These are phyloP conservation scores for Wickerhamiella parazyma DNA, from an alignment of 805 yeast genomes.

Conservation along the genomic window DNA sequence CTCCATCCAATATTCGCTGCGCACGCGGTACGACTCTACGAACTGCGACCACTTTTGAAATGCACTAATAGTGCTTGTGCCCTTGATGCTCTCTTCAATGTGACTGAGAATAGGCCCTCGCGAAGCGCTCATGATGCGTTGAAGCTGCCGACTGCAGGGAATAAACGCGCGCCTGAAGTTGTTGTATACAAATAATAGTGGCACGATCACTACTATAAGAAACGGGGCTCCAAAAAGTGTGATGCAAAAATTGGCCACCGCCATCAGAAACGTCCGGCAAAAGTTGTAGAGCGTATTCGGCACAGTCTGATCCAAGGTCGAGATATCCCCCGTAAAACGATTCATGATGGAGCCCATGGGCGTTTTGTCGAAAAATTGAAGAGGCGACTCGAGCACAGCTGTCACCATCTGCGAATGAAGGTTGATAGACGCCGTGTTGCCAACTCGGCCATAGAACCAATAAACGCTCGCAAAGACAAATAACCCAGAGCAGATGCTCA, in stretches of 20 bases:
- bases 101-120: conserved; percentile 62
- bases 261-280: conserved; percentile 24
- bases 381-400: conserved; percentile 71
- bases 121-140: conserved; percentile 48
- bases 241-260: conserved; percentile 50
- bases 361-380: conserved; percentile 89
- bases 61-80: conserved; percentile 57
- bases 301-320: conserved; percentile 63
- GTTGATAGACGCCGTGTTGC: conserved; percentile 5
- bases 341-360: conserved; percentile 87
- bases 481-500: conserved; percentile 9
- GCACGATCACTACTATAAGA: conserved; percentile 52
- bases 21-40: conserved; percentile 31
- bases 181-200: conserved; percentile 43
- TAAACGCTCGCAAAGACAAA: conserved; percentile 8
- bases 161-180: conserved; percentile 51
- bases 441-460: conserved; percentile 12
- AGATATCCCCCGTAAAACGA: conserved; percentile 79
- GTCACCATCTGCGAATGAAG: conserved; percentile 59
- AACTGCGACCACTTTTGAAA: conserved; percentile 47
- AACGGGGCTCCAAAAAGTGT: conserved; percentile 78
- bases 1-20: conserved; percentile 16
- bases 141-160: conserved; percentile 53
- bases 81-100: conserved; percentile 59
- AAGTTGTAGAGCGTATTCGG: conserved; percentile 25